These are phyloP conservation scores for Mixia osmundae DNA, from an alignment of 1,284 basidiomycete species.

Conservation along the genomic window DNA sequence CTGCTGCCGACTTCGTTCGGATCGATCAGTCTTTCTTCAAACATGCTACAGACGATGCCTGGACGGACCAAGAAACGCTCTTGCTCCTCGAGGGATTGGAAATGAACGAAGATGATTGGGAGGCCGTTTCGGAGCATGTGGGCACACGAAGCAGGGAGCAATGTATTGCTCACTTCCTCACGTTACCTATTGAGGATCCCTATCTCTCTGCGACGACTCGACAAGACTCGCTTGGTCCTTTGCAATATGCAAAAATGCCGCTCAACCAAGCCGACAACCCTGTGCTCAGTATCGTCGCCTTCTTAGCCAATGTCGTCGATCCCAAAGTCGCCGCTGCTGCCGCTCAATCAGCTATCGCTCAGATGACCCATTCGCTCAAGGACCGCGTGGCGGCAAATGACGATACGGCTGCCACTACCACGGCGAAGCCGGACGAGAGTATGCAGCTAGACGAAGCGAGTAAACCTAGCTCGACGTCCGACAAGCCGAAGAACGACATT, in stretches of 20 bases:
- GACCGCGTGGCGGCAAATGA: constrained; percentile 20
- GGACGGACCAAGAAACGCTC: constrained; percentile 78
- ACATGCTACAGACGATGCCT: constrained; percentile 37
- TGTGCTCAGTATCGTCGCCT: constrained; percentile 94
- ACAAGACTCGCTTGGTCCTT: constrained; percentile 41
- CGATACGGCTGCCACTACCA: not conserved
- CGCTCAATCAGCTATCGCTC: constrained; percentile 30
- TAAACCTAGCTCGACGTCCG: constrained; percentile 52
- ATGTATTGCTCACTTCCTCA: constrained; percentile 85
- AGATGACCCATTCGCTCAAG: constrained; percentile 17
- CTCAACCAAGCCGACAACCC: constrained; percentile 92
- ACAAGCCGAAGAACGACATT: constrained; percentile 55
- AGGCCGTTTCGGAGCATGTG: constrained; percentile 71
- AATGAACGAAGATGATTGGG: constrained; percentile 97
- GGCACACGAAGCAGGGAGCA: constrained; percentile 74
- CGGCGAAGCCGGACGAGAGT: not conserved
- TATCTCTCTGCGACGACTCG: constrained; percentile 35
- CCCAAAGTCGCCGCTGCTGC: constrained; percentile 81
- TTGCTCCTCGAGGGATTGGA: constrained; percentile 81
- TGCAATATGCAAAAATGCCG: constrained; percentile 52
- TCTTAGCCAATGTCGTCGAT: constrained; percentile 75
- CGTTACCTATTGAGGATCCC: constrained; percentile 86
- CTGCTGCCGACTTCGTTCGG: constrained; percentile 84
- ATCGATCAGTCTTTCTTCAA: not conserved
- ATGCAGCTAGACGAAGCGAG: constrained; percentile 10